phyloP scores from a whole-genome alignment of 2,329 filamentous ascomycete genomes.

The Cladosporium sp. region DNA sequence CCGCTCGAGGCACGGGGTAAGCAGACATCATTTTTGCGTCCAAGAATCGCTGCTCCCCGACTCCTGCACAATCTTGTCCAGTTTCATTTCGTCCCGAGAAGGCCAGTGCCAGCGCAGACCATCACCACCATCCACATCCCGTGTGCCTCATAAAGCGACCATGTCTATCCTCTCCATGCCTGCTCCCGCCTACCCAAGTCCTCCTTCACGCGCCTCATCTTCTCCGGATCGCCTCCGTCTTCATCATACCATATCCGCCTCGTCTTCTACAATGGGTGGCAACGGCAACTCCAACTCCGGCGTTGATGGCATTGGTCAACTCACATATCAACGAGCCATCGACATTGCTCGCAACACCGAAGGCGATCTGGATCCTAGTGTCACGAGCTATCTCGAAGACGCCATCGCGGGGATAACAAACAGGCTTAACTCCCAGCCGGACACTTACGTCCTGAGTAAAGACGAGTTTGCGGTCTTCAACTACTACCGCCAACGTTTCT shows the following conservation, averaged over 20 bases:
- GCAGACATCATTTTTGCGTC: slow-evolving; percentile 10
- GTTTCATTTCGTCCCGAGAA: slow-evolving; percentile 3
- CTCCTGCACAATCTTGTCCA: slow-evolving; percentile 10
- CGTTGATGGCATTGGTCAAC: slow-evolving; percentile 33
- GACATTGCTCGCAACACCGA: slow-evolving; percentile 72
- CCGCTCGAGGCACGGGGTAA: slow-evolving; percentile 14
- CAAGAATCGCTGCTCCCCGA: slow-evolving; percentile 11
- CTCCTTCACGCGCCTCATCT: slow-evolving; percentile 22
- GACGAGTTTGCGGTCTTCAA: slow-evolving; percentile 87
- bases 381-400: slow-evolving; percentile 62
- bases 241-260: slow-evolving; percentile 5
- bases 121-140: slow-evolving; percentile 7
- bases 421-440: slow-evolving; percentile 60
- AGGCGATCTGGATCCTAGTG: slow-evolving; percentile 60
- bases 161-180: slow-evolving; percentile 15
- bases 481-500: slow-evolving; percentile 68
- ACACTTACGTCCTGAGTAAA: slow-evolving; percentile 67
- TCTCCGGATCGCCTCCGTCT: slow-evolving; percentile 15
- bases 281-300: slow-evolving; percentile 30
- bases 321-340: slow-evolving; percentile 62
- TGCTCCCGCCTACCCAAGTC: slow-evolving; percentile 25
- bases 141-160: slow-evolving; percentile 2
- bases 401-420: slow-evolving; percentile 63
- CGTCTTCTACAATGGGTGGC: slow-evolving; percentile 36
- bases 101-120: slow-evolving; percentile 13